Conservation (phyloP, 2,329 filamentous ascomycete genomes). For the Fusarium chuoi region DNA sequence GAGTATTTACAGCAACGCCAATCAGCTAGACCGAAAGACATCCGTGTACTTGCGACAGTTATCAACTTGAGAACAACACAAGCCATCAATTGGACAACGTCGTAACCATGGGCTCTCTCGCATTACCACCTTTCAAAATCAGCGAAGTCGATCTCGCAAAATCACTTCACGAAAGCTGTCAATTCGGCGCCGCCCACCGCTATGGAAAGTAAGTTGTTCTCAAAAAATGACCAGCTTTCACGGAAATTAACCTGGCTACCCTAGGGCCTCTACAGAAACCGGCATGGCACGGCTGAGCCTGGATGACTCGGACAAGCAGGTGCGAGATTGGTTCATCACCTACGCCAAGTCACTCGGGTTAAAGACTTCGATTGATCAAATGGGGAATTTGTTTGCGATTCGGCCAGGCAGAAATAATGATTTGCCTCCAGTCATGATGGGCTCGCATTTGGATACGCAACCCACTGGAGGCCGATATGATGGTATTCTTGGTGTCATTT, state of each 20-base stretch:
- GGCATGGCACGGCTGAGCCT: conserved; percentile 6
- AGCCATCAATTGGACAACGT: too few species aligned
- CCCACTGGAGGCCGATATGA: neutral
- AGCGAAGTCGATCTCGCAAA: neutral
- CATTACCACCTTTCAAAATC: neutral
- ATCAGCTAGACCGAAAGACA: too few species aligned
- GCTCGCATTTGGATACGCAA: conserved; percentile 1
- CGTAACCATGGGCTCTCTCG: neutral
- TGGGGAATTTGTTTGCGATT: conserved; percentile 2
- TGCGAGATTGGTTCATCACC: conserved; percentile 8
- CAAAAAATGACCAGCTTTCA: fast-evolving
- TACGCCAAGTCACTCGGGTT: neutral
- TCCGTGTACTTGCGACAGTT: too few species aligned
- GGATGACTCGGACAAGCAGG: conserved; percentile 9
- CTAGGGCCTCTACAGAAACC: neutral
- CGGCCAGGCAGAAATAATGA: neutral
- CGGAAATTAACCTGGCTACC: fast-evolving
- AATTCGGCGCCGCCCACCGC: conserved; percentile 4
- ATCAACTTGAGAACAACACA: too few species aligned
- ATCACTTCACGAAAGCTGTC: conserved; percentile 1
- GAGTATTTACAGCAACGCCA: too few species aligned
- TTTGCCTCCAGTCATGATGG: neutral
- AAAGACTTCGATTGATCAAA: neutral
- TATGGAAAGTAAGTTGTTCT: neutral
- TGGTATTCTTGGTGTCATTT: conserved; percentile 4